Evolutionary conservation across 1,139 yeast species (phyloP), one percentile per base, ranked within the genome.

Genomic region (Debaryomycetaceae sp.): DNA sequence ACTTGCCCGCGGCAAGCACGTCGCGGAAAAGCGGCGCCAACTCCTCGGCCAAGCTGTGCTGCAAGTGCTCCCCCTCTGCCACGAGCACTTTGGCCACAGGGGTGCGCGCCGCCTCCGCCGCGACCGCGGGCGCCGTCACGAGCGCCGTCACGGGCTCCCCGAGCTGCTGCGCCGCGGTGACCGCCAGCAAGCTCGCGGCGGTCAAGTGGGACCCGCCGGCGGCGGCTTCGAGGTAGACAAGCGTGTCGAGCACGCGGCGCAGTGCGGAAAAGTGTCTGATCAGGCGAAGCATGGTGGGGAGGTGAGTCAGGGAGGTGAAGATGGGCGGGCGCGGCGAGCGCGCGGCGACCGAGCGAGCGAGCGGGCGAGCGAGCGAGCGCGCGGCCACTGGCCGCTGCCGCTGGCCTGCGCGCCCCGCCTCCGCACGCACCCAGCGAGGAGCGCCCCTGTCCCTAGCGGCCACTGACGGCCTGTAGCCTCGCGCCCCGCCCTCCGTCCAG

Each of bases 221-320:
- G 10, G 58, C 45, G 27, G 78, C 65, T 58, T 88, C 96, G 28
- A 88, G 60, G 43, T 84, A 75, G 1, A 93, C 81, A 46, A 89
- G 68, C 1, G 96, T 85, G 24, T 65, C 53, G 23, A 56, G 48
- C 28, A 53, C 46, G 11, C 42, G 34, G 17, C 40, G 40, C 3
- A 58, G 41, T 5, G 53, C 41, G 20, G 64, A 51, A 34, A 67
- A 62, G 15, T 49, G 41, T 48, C 71, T 58, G 37, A 39, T 58
- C 32, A 42, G 35, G 29, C 53, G 48, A n/a, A 49, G 36, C 55
- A 51, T 53, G n/a, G n/a, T n/a, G n/a, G n/a, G n/a, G n/a, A n/a
- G n/a, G n/a, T n/a, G n/a, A n/a, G n/a, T n/a, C n/a, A n/a, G n/a
- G n/a, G n/a, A n/a, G n/a, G n/a, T n/a, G n/a, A n/a, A n/a, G n/a